Evolutionary conservation across 768 basidiomycete species (phyloP), one percentile per base, ranked within the genome.

Genomic region (Mycena polygramma): DNA sequence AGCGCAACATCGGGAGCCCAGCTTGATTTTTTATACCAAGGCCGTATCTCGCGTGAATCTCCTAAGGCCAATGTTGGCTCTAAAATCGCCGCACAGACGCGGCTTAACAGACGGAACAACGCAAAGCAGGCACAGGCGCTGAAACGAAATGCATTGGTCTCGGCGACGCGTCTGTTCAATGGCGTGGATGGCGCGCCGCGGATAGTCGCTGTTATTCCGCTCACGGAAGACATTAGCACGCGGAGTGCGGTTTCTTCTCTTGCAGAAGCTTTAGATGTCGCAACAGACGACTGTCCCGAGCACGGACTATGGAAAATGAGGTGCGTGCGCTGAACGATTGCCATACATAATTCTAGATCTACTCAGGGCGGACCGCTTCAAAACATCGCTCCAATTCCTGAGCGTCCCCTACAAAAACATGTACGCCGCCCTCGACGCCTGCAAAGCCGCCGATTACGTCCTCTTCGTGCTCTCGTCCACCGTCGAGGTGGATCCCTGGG

Each of bases 371-470:
- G 93, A 95, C 57, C 89, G 94, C 24, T 98, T 96, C 85, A 96
- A 94, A 81, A 96, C 96, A 0, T 94, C 92, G 8, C 84, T 98
- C 4, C 96, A 98, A 76, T 94, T 98, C 80, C 85, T 95, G 61
- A 90, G 90, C 49, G 84, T 97, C 2, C 90, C 88, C 2, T 92
- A 94, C 75, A 86, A 88, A 65, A 84, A 83, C 54, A 87, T 94
- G 59, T 97, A 94, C 79, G 86, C 89, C 3, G 88, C 93, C 6
- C 86, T 99, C 46, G 96, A 98, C 75, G 92, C 91, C 0, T 93
- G 92, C 76, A 92, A 95, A 77, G 92, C 90, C 3, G 94, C 95
- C 13, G 97, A 99, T 80, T 99, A 97, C 77, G 91, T 96, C 53
- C 86, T 98, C 22, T 90, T 98, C 68, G 86, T 92, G 2, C 85